These are phyloP conservation scores for Trifolium pratense DNA, from an alignment of 306 rosid genomes.

Conservation along the genomic window DNA sequence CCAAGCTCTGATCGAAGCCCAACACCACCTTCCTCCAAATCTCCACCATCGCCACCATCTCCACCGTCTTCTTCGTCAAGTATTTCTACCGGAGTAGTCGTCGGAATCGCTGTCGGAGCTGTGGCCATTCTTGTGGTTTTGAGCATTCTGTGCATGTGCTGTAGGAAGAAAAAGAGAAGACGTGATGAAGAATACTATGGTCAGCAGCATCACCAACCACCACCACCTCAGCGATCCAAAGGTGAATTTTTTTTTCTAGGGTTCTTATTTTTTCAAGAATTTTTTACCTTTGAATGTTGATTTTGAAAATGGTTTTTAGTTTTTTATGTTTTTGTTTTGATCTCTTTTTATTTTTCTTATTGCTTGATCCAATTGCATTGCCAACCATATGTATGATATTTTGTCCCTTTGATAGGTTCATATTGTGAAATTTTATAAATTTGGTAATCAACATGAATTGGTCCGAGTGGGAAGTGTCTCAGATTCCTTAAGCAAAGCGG, in stretches of 20 bases:
- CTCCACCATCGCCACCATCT: constrained; percentile 40
- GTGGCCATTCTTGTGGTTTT: constrained; percentile 64
- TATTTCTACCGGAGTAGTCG: constrained; percentile 58
- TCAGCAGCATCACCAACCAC: constrained; percentile 56
- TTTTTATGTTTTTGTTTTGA: neutral
- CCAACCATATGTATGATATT: neutral
- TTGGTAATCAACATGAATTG: neutral
- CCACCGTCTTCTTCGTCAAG: constrained; percentile 48
- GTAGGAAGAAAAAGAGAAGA: constrained; percentile 75
- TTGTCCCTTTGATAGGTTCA: neutral
- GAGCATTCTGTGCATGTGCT: constrained; percentile 62
- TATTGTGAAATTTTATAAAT: neutral
- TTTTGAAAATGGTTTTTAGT: constrained; percentile 6
- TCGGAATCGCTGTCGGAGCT: constrained; percentile 76
- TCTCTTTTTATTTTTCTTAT: neutral
- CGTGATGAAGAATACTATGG: constrained; percentile 64
- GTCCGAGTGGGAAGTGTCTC: neutral
- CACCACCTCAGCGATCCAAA: constrained; percentile 62
- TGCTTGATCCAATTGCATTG: constrained; percentile 40
- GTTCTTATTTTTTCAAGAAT: neutral
- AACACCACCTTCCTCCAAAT: constrained; percentile 25
- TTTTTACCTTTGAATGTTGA: neutral
- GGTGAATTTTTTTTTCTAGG: constrained; percentile 52
- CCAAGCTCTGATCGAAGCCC: constrained; percentile 40
- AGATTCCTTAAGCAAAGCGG: neutral